Conservation (phyloP, 2,329 filamentous ascomycete genomes). For the Cryoendolithus antarcticus region DNA sequence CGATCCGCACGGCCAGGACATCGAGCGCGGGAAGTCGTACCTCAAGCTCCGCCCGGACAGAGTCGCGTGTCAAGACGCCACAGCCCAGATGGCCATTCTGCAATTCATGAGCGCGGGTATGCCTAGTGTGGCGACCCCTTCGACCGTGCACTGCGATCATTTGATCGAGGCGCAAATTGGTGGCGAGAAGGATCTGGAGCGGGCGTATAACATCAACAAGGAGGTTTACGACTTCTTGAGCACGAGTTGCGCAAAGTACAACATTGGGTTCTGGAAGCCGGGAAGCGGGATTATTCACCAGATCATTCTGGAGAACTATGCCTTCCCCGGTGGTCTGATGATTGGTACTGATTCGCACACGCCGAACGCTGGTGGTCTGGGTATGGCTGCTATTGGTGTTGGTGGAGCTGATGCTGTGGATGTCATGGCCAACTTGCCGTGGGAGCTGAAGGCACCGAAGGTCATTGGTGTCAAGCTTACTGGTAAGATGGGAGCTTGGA, state of each 20-base stretch:
- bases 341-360: conserved; percentile 98
- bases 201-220: conserved; percentile 91
- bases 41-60: conserved; percentile 93
- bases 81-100: conserved; percentile 97
- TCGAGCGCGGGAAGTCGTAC: conserved; percentile 90
- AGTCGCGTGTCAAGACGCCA: conserved; percentile 98
- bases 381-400: conserved; percentile 86
- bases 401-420: conserved; percentile 97
- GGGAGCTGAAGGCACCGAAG: conserved; percentile 97
- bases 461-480: conserved; percentile 93
- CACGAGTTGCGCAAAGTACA: conserved; percentile 92
- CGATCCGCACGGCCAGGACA: conserved; percentile 90
- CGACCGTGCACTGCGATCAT: conserved; percentile 97
- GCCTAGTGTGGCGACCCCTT: conserved; percentile 85
- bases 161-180: conserved; percentile 96
- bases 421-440: conserved; percentile 92
- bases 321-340: conserved; percentile 94
- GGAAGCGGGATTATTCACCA: conserved; percentile 99
- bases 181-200: conserved; percentile 82
- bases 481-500: conserved; percentile 80
- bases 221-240: conserved; percentile 98
- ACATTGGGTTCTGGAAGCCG: conserved; percentile 99
- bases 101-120: conserved; percentile 99
- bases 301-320: conserved; percentile 97
- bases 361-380: conserved; percentile 90